Percentiles rank a stretch among this genome's conserved stretches.
Conservation (phyloP, 345 rosid species). For the Moringa oleifera region DNA sequence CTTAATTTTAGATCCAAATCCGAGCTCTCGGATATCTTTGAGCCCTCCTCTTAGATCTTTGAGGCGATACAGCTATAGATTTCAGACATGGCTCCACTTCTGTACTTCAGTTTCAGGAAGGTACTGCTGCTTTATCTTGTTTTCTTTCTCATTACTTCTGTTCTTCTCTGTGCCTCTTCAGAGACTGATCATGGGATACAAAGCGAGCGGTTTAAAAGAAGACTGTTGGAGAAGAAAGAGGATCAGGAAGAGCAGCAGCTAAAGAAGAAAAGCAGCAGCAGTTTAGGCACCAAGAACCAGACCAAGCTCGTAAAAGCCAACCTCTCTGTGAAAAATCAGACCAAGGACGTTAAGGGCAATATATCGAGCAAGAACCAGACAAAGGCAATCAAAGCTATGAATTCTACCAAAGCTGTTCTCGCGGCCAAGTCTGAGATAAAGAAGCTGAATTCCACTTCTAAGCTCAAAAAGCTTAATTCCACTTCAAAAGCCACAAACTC, state of each 20-base stretch:
- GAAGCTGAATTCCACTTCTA: constrained; percentile 28
- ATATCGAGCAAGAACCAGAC: constrained; percentile 45
- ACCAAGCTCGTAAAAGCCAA: constrained; percentile 41
- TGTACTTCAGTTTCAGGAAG: constrained; percentile 40
- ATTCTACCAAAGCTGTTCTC: constrained; percentile 33
- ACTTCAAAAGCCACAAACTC: constrained; percentile 42
- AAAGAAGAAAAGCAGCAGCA: constrained; percentile 36
- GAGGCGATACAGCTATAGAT: constrained; percentile 8
- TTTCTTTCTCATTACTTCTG: constrained; percentile 29
- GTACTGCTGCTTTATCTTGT: constrained; percentile 34
- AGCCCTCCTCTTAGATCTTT: constrained; percentile 22
- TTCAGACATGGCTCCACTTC: constrained; percentile 35
- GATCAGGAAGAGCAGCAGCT: constrained; percentile 27
- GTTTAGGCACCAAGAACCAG: constrained; percentile 36
- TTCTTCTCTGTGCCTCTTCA: constrained; percentile 27
- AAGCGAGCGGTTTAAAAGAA: constrained; percentile 30
- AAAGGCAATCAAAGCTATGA: constrained; percentile 40
- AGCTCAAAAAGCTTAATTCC: constrained; percentile 25
- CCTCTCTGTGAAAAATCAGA: constrained; percentile 39
- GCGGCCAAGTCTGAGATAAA: constrained; percentile 34
- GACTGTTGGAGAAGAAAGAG: constrained; percentile 32
- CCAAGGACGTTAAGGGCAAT: constrained; percentile 29
- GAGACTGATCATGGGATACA: constrained; percentile 21
- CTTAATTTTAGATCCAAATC: constrained; percentile 24
- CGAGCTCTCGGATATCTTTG: constrained; percentile 18